Percentiles rank a stretch among this genome's conserved stretches.
Evolutionary conservation across 2,329 filamentous ascomycete genomes (phyloP).

Genomic region (Didymella pinodella): DNA sequence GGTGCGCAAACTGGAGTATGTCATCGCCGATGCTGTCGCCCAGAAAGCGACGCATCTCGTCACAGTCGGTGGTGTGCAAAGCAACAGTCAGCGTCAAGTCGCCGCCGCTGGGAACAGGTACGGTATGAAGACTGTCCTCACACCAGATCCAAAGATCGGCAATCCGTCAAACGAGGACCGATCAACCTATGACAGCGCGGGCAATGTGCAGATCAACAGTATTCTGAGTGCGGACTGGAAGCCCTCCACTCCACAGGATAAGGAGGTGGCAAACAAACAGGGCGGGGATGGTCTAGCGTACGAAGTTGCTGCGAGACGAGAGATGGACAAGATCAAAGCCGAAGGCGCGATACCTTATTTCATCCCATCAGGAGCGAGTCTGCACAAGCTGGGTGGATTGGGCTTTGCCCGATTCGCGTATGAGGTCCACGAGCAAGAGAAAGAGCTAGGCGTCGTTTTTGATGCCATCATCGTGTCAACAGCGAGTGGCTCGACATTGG

Average conservation of each 20-base stretch:
- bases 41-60: conserved; percentile 19
- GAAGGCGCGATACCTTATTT: conserved; percentile 18
- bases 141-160: conserved; percentile 15
- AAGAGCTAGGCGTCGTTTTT: conserved; percentile 3
- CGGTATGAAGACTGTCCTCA: conserved; percentile 14
- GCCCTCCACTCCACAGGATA: conserved; percentile 6
- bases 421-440: conserved; percentile 14
- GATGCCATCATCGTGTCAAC: conserved; percentile 15
- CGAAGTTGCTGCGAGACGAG: conserved; percentile 14
- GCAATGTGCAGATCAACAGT: conserved; percentile 16
- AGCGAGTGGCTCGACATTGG: conserved; percentile 15
- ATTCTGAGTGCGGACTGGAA: conserved; percentile 14
- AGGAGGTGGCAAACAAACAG: neutral
- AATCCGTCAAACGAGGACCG: conserved; percentile 9
- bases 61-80: conserved; percentile 17
- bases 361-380: conserved; percentile 16
- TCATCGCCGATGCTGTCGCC: conserved; percentile 15
- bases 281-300: conserved; percentile 16
- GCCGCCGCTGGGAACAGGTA: conserved; percentile 11
- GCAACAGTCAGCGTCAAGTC: conserved; percentile 19
- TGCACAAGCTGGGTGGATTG: conserved; percentile 13
- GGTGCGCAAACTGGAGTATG: conserved; percentile 19
- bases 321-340: conserved; percentile 7
- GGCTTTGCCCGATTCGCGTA: conserved; percentile 16
- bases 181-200: conserved; percentile 1